Evolutionary conservation across 2,329 filamentous ascomycete genomes (phyloP).

Genomic region (Berkeleyomyces rouxiae): DNA sequence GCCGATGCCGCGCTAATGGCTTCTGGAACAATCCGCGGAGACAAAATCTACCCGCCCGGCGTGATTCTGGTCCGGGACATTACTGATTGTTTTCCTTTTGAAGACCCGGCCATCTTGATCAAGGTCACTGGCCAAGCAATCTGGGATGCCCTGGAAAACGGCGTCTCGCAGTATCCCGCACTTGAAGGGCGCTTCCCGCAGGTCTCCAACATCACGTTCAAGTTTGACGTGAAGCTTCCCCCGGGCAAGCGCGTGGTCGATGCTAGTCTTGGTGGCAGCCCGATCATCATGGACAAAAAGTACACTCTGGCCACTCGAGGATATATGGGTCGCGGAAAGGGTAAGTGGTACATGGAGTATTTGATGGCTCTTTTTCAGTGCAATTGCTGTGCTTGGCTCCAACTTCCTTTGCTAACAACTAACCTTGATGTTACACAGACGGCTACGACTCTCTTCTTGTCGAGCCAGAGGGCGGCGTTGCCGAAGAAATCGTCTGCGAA

Average conservation of each 20-base stretch:
- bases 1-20: slow-evolving; percentile 77
- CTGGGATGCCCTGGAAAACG: slow-evolving; percentile 68
- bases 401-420: neutral
- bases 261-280: slow-evolving; percentile 41
- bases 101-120: slow-evolving; percentile 73
- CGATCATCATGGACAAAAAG: slow-evolving; percentile 43
- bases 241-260: slow-evolving; percentile 46
- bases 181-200: slow-evolving; percentile 69
- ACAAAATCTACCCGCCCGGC: slow-evolving; percentile 75
- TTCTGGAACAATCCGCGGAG: slow-evolving; percentile 69
- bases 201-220: slow-evolving; percentile 66
- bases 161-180: slow-evolving; percentile 63
- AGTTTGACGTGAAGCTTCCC: slow-evolving; percentile 48
- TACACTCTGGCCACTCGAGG: slow-evolving; percentile 68
- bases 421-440: slow-evolving; percentile 28
- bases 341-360: slow-evolving; percentile 18
- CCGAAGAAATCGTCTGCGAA: slow-evolving; percentile 65
- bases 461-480: slow-evolving; percentile 55
- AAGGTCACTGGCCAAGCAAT: slow-evolving; percentile 55
- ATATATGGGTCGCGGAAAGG: slow-evolving; percentile 76
- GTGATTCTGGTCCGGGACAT: slow-evolving; percentile 63
- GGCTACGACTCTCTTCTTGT: slow-evolving; percentile 66
- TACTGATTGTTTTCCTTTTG: slow-evolving; percentile 82
- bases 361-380: neutral
- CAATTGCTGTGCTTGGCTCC: neutral